Evolutionary conservation across 371 early-diverging fungal species (phyloP).

Genomic region (Actinomucor elegans): DNA sequence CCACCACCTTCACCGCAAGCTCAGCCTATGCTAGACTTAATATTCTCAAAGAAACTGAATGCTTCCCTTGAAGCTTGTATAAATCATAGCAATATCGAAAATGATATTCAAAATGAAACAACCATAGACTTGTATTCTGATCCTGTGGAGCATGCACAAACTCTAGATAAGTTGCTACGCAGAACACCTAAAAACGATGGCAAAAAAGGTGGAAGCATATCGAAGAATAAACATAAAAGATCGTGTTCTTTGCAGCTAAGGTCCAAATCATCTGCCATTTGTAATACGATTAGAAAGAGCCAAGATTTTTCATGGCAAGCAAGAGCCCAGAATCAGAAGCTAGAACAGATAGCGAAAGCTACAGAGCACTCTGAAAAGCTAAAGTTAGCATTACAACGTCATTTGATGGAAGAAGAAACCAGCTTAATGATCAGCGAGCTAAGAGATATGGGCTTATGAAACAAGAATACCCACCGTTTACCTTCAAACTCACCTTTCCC

Average conservation of each 20-base stretch:
- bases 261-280: not conserved
- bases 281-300: too few relatives aligned
- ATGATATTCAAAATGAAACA: not conserved
- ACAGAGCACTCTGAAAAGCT: slow-evolving; percentile 14
- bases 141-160: slow-evolving; percentile 14
- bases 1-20: slow-evolving; percentile 33
- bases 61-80: slow-evolving; percentile 8
- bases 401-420: slow-evolving; percentile 16
- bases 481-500: too few relatives aligned
- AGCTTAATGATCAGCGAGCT: slow-evolving; percentile 17
- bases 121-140: not conserved
- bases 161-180: slow-evolving; percentile 18
- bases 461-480: too few relatives aligned
- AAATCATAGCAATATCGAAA: not conserved
- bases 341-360: slow-evolving; percentile 13
- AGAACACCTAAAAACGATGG: slow-evolving; percentile 8
- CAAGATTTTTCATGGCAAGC: slow-evolving; percentile 6
- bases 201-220: not conserved
- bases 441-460: slow-evolving; percentile 28
- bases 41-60: slow-evolving; percentile 13
- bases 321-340: slow-evolving; percentile 10
- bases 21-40: slow-evolving; percentile 20
- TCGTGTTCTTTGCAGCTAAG: not conserved
- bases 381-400: slow-evolving; percentile 7
- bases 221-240: slow-evolving; percentile 1